Conservation (phyloP, 2,329 filamentous ascomycete genomes). For the Colletotrichum sp. region DNA sequence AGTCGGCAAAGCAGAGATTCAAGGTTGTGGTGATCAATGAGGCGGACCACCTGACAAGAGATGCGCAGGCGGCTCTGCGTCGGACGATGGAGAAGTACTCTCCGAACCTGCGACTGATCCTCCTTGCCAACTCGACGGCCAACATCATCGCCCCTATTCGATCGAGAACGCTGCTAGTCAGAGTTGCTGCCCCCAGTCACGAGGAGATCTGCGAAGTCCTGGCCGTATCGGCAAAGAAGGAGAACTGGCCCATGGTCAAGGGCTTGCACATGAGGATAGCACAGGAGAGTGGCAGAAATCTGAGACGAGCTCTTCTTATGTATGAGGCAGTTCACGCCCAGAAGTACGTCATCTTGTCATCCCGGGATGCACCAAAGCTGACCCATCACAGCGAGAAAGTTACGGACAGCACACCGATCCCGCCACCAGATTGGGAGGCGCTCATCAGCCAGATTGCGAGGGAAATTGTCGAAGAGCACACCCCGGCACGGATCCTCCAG, state of each 20-base stretch:
- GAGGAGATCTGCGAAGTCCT: constrained; percentile 84
- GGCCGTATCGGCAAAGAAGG: constrained; percentile 72
- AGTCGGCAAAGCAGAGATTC: constrained; percentile 88
- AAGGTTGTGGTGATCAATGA: constrained; percentile 99
- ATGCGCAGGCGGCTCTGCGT: constrained; percentile 93
- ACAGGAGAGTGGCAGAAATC: constrained; percentile 86
- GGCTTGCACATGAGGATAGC: constrained; percentile 86
- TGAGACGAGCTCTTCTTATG: constrained; percentile 91
- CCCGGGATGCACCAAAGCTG: constrained; percentile 25
- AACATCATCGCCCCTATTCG: constrained; percentile 99
- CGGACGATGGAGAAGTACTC: constrained; percentile 99
- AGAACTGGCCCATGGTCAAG: constrained; percentile 80
- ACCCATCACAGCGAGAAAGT: constrained; percentile 77
- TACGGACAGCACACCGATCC: constrained; percentile 85
- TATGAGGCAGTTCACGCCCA: constrained; percentile 97
- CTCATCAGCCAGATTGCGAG: constrained; percentile 88
- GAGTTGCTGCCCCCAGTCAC: constrained; percentile 88
- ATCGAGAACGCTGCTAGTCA: constrained; percentile 86
- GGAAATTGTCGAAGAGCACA: constrained; percentile 92
- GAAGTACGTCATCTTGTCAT: constrained; percentile 68
- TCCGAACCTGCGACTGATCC: constrained; percentile 88
- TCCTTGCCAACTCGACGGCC: constrained; percentile 93
- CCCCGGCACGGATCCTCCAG: constrained; percentile 85
- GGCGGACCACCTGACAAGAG: constrained; percentile 90
- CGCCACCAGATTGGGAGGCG: constrained; percentile 96